A percentile compares a stretch with the other conserved stretches of the same genome.
Conservation (phyloP, 73 alveolate genomes). For the Effrenium voratum region DNA sequence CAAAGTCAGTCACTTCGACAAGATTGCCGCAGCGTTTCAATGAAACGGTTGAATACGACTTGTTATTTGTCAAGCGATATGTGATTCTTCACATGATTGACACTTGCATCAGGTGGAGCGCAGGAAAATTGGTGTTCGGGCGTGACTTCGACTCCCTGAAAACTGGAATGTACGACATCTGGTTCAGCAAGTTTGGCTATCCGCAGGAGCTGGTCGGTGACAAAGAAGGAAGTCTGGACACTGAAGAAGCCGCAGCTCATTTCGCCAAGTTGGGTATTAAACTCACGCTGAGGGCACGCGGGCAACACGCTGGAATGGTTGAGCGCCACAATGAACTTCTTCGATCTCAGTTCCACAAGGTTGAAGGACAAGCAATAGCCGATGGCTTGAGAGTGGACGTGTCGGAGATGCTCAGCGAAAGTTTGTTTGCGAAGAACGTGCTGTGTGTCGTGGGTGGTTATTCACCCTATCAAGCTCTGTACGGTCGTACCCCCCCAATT, state of each 20-base stretch:
- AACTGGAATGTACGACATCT: background rate
- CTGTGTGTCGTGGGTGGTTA: background rate
- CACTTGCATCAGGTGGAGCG: constrained; percentile 2
- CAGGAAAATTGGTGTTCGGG: background rate
- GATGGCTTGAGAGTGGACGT: background rate
- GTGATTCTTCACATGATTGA: constrained; percentile 50
- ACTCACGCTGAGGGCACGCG: background rate
- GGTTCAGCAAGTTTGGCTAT: background rate
- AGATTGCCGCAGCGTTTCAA: background rate
- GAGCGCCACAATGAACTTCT: constrained; percentile 19
- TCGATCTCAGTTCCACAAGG: background rate
- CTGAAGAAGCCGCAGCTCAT: background rate
- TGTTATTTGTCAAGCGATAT: background rate
- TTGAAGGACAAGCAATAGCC: background rate
- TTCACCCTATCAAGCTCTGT: constrained; percentile 10
- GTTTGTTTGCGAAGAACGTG: background rate
- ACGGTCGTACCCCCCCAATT: background rate
- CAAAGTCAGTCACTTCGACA: background rate
- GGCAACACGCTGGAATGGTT: background rate
- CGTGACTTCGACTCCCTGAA: background rate
- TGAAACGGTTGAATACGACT: background rate
- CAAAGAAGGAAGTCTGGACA: background rate
- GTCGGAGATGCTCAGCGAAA: background rate
- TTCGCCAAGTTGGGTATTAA: background rate
- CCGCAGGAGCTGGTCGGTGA: background rate